Percentiles rank a stretch among this genome's conserved stretches.
phyloP scores from a whole-genome alignment of 2,329 filamentous ascomycete species.

The Colletotrichum trifolii region DNA sequence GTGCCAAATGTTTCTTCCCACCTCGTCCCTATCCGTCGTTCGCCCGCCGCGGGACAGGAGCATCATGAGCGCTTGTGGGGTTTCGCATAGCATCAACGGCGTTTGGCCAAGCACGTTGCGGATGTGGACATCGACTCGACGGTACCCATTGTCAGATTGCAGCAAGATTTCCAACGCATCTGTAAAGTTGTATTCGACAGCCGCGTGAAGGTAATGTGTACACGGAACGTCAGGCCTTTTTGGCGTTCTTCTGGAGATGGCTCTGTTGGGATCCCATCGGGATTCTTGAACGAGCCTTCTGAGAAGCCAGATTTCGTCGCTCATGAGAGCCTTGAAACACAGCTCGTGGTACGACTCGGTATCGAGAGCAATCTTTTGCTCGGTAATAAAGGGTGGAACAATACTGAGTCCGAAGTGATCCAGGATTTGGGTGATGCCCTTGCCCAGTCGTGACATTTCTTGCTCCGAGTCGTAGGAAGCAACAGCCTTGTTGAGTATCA shows the following conservation, averaged over 20 bases:
- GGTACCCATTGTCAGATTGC: slow-evolving; percentile 37
- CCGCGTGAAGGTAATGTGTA: slow-evolving; percentile 18
- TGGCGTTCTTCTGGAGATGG: background rate
- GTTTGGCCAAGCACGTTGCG: slow-evolving; percentile 46
- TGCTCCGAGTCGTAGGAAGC: background rate
- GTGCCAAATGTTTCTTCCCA: slow-evolving; percentile 52
- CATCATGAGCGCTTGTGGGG: slow-evolving; percentile 39
- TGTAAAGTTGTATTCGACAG: slow-evolving; percentile 27
- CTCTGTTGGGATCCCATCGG: slow-evolving; percentile 31
- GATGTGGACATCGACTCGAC: slow-evolving; percentile 42
- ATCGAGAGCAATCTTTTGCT: too few species aligned
- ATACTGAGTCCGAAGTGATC: background rate
- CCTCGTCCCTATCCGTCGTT: slow-evolving; percentile 45
- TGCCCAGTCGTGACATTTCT: background rate
- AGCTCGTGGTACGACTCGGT: too few species aligned
- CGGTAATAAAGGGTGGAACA: too few species aligned
- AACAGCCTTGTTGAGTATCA: slow-evolving; percentile 14
- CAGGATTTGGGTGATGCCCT: slow-evolving; percentile 15
- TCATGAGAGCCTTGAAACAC: too few species aligned
- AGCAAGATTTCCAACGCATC: slow-evolving; percentile 45
- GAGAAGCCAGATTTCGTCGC: slow-evolving; percentile 9
- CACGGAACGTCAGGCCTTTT: background rate
- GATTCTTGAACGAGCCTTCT: slow-evolving; percentile 27
- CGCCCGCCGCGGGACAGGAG: slow-evolving; percentile 42
- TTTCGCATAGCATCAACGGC: slow-evolving; percentile 49